Evolutionary conservation across 2,329 filamentous ascomycete genomes (phyloP), one percentile per base, ranked within the genome.

Genomic region (Penicillium paneum): DNA sequence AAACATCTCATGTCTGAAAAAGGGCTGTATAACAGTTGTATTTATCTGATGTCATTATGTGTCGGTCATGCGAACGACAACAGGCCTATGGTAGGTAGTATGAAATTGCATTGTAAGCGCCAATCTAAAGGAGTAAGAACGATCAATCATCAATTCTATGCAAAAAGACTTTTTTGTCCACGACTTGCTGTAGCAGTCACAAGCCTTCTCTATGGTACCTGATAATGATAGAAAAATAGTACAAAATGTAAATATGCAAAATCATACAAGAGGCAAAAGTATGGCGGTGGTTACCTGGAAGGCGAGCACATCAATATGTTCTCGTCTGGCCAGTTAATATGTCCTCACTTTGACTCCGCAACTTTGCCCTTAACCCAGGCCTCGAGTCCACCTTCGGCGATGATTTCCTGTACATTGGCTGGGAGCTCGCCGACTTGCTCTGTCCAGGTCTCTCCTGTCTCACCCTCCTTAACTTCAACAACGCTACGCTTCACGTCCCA

Each of bases 371-470:
- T 88, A 10, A 94, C 88, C 91, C 90, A 95, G 59, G 85, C 87
- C 78, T 92, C 89, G 56, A 95, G 68, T 0, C 91, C 91, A 2
- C 90, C 90, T 46, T 81, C 74, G 0, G 89, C 87, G 65, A 93
- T 90, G 53, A 93, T 91, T 67, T 89, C 89, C 71, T 96, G 91
- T 52, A 96, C 88, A 67, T 93, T 96, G 0, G 88, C 84, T 13
- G 90, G 89, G 58, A 96, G 70, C 77, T 94, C 88, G 8, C 89
- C 89, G 0, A 96, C 90, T 74, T 88, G 90, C 69, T 94, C 83
- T 47, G 79, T 87, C 91, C 90, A 96, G 35, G 75, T 82, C 52
- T 79, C 69, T 1, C 88, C 89, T 42, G 79, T 79, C 51, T 84
- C 75, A 1, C 86, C 86, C 75, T 96, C 89, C 19, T 83, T 82